Conservation (phyloP, 2,329 filamentous ascomycete genomes). For the Onygenales sp. region DNA sequence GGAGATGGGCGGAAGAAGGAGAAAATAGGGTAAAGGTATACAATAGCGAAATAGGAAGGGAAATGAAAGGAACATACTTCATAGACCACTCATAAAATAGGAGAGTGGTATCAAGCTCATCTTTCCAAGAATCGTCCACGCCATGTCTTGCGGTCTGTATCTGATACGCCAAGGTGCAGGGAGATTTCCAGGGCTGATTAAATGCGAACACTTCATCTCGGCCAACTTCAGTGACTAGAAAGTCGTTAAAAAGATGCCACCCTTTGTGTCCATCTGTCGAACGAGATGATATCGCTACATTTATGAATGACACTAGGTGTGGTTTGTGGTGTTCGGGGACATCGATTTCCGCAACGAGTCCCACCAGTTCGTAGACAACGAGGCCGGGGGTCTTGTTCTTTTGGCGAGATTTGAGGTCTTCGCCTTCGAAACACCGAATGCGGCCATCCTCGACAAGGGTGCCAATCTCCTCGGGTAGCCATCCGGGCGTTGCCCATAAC, state of each 20-base stretch:
- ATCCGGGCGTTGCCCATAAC: constrained; percentile 80
- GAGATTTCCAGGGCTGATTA: constrained; percentile 84
- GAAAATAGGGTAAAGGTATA: neutral
- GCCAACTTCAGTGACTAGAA: constrained; percentile 72
- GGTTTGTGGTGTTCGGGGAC: constrained; percentile 75
- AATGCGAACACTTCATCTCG: constrained; percentile 81
- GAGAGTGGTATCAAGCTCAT: constrained; percentile 70
- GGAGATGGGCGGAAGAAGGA: neutral
- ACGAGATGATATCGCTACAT: constrained; percentile 49
- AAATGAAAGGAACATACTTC: constrained; percentile 25
- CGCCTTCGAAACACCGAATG: constrained; percentile 89
- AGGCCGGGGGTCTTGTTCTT: constrained; percentile 73
- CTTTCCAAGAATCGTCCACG: constrained; percentile 80
- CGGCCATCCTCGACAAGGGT: constrained; percentile 85
- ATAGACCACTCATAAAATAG: constrained; percentile 64
- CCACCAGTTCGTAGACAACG: constrained; percentile 82
- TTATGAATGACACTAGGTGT: constrained; percentile 84
- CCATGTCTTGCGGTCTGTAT: constrained; percentile 69
- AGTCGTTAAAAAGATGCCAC: constrained; percentile 98
- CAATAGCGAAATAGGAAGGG: neutral
- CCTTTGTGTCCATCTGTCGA: constrained; percentile 51
- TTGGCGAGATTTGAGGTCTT: constrained; percentile 72
- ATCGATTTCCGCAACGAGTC: constrained; percentile 83
- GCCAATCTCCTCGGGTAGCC: constrained; percentile 89
- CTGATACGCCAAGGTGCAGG: constrained; percentile 81